Conservation (phyloP, 2,329 filamentous ascomycete species). For the Arachnomyces sp. region DNA sequence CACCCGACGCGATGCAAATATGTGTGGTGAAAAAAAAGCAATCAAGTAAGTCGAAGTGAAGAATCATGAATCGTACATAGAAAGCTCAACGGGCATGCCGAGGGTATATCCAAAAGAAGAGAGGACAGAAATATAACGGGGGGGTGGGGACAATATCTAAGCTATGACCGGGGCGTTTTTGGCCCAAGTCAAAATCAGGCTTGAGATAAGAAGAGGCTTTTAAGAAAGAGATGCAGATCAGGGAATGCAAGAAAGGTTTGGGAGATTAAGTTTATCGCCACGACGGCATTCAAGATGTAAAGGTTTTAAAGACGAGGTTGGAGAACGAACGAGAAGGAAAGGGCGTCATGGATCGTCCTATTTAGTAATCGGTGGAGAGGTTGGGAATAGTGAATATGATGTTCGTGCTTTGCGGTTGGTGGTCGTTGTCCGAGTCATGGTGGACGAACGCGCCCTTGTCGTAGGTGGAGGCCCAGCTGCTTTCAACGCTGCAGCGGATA, state of each 20-base stretch:
- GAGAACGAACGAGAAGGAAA: neutral
- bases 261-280: conserved; percentile 8
- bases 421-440: conserved; percentile 16
- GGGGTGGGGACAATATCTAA: neutral
- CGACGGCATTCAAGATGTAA: no score
- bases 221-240: conserved; percentile 2
- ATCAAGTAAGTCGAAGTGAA: no score
- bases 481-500: conserved; percentile 13
- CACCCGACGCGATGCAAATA: no score
- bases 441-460: conserved; percentile 16
- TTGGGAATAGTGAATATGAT: conserved; percentile 39
- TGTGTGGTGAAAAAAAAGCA: no score
- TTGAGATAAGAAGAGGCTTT: conserved; percentile 1
- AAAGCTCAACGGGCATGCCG: no score
- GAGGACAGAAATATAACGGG: neutral
- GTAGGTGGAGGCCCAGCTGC: conserved; percentile 14
- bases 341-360: neutral
- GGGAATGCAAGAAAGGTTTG: neutral
- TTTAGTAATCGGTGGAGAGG: conserved; percentile 17
- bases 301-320: neutral
- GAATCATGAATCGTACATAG: no score
- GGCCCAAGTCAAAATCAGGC: conserved; percentile 1
- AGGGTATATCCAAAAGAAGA: no score
- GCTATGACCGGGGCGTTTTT: neutral
- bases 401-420: conserved; percentile 29